Evolutionary conservation across 805 yeast species (phyloP), one percentile per base, ranked within the genome.

Genomic region (Wickerhamomyces bovis): DNA sequence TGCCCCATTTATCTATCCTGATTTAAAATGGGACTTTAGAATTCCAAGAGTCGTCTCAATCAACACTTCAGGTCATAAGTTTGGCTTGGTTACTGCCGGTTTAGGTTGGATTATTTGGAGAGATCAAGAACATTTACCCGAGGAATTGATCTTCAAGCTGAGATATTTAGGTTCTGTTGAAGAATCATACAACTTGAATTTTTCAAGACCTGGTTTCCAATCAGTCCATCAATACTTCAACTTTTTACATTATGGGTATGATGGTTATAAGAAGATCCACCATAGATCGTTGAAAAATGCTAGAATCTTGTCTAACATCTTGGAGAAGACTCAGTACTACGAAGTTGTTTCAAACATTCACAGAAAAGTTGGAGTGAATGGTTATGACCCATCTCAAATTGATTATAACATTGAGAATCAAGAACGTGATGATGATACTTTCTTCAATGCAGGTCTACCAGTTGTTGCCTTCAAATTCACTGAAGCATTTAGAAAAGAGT

Each of bases 61-160:
- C 68, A 90, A 89, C 70, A 78, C 95, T 11, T 85, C 95, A 1
- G 96, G 97, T 49, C 97, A 89, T 70, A 89, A 89, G 68, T 89
- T 86, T 67, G 97, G 97, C 31, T 71, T 89, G 43, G 85, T 90
- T 26, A 80, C 95, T 22, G 95, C 92, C 11, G 97, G 97, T 39
- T 74, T 87, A 44, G 97, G 97, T 45, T 89, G 96, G 96, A 80
- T 89, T 51, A 67, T 89, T 45, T 90, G 95, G 89, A 80, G 82
- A 62, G 80, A 81, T 61, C 70, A 72, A 39, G 55, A 68, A 38
- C 75, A 73, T 59, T 72, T 89, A 52, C 94, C 97, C 21, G 73
- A 80, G 48, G 80, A 78, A 51, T 72, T 89, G 52, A 76, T 83
- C 57, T 89, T 89, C 68, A 82, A 85, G 53, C 73, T 89, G 60